Base-by-base conservation (phyloP, 2,329 filamentous ascomycete genomes). In the Madurella mycetomatis region DNA sequence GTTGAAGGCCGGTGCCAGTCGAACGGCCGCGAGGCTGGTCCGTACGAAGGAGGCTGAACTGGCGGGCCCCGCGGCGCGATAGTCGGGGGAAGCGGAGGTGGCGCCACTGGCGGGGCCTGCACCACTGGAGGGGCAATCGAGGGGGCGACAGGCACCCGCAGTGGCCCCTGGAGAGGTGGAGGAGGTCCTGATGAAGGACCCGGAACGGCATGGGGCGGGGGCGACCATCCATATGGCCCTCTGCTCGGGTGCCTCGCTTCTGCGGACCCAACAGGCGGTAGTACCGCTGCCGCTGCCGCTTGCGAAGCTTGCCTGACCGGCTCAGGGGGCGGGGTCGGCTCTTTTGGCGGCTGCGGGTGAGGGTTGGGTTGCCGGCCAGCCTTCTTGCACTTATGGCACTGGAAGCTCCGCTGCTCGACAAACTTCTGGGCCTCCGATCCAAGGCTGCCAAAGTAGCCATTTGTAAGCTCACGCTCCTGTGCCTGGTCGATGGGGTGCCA, bases 351-450 rank as follows among this genome's bases (percentile, higher is more conserved):
- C 2, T 55, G 56, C 31, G 56, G 64, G 53, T 70, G 71, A 18
- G 69, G 63, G 25, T 65, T 60, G 3, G 78, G 73, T 50, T 76
- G 73, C 25, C 74, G 76, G 54, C 78, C 78, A 31, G 70, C 67
- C 65, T 82, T 85, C 60, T 76, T 79, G 66, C 88, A 92, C 68
- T 89, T 88, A 70, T 92, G 88, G 64, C 88, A 92, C 69, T 90
- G 86, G 60, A 83, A 86, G 57, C 77, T 79, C 31, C 79, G 74
- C 61, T 84, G 81, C 51, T 80, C 77, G 42, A 82, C 73, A 64
- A 83, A 84, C 65, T 78, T 82, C 62, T 77, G 75, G 7, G 79
- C 80, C 63, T 84, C 80, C n/a, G 73, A 72, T 45, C 80, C 78
- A 49, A 81, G 70, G 41, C 67, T 70, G 42, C 76, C 78, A 30